Base-by-base conservation (phyloP, 495 filamentous ascomycete species). In the Penicillium waksmanii region DNA sequence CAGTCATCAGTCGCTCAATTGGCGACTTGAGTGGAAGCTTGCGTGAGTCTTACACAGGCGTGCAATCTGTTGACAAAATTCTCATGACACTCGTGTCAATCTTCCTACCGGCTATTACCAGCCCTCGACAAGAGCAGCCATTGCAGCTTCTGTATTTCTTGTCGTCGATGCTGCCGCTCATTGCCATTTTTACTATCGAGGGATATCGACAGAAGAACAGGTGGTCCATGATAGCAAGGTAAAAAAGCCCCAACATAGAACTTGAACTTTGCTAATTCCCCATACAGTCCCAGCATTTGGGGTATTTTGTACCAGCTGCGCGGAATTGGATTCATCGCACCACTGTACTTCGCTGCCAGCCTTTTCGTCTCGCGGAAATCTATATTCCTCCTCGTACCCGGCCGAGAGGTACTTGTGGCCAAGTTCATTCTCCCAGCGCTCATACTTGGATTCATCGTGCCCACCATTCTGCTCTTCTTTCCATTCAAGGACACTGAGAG, bases 311-410 rank as follows among this genome's bases (percentile, higher is more conserved):
- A 58, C 23, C 63, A 66, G 36, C 55, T 66, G 18, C 63, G 59
- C 31, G 63, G 63, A 11, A 63, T 66, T 2, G 63, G 63, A 7
- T n/a, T 58, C 23, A 60, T 66, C 12, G 63, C 60, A 11, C 63
- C 63, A 15, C n/a, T 66, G 1, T 66, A 60, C 27, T 62, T 62
- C 33, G 51, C 53, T 43, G 23, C 18, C 2, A 63, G 55, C 25
- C 15, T 52, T 1, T 66, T 53, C 25, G 15, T 42, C 3, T 66
- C 63, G 3, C 36, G 60, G 0, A 27, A 33, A 15, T 12, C 36
- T 1, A 0, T 12, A 15, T 66, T 59, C 42, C 59, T 59, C 34
- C 21, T 52, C 4, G 35, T 56, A 12, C 44, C 36, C 4, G 21
- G 48, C 27, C 51, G 55, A 43, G 40, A 15, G 3, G n/a, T 66